Evolutionary conservation across 345 rosid species (phyloP), one percentile per base, ranked within the genome.

Genomic region (Trapa bicornis): DNA sequence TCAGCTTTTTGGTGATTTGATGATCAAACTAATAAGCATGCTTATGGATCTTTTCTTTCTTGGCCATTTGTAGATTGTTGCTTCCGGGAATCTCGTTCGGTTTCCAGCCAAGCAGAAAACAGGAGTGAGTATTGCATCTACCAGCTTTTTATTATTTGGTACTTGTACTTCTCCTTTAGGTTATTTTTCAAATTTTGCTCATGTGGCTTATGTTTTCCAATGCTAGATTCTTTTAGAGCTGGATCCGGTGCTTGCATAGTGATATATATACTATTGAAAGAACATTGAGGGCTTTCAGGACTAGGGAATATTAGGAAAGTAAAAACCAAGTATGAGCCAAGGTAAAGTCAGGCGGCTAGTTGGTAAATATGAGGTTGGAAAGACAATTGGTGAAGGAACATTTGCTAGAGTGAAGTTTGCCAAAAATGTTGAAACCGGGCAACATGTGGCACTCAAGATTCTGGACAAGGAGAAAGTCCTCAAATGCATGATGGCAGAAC

Each of bases 331-430:
- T 43, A 85, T 85, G 94, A 83, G 80, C 75, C 85, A 81, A 66
- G 79, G 88, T 68, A 85, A 83, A 77, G 78, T 85, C 9, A 93
- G 90, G 81, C 91, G 95, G 38, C 76, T 82, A 22, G 91, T 94
- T 16, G 99, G 99, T 16, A 88, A 82, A 73, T 94, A 89, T 75
- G 97, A 94, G 67, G 83, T 94, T 54, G 99, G 99, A 66, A 87
- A 97, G 80, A 94, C 97, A n/a, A 89, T 94, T 63, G 99, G 99
- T 0, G 99, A 94, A 70, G 97, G 99, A 62, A 80, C 97, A 64
- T 94, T 94, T 80, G 99, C 96, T 2, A 94, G 91, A 82, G 97
- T 94, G 64, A 94, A 89, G 86, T 94, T 94, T 69, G 97, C 97
- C 1, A 82, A 92, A 76, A 89, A 91, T 75, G 84, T 89, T 36